Evolutionary conservation across 1,284 basidiomycete genomes (phyloP), one percentile per base, ranked within the genome.

Genomic region (Schizopora paradoxa): DNA sequence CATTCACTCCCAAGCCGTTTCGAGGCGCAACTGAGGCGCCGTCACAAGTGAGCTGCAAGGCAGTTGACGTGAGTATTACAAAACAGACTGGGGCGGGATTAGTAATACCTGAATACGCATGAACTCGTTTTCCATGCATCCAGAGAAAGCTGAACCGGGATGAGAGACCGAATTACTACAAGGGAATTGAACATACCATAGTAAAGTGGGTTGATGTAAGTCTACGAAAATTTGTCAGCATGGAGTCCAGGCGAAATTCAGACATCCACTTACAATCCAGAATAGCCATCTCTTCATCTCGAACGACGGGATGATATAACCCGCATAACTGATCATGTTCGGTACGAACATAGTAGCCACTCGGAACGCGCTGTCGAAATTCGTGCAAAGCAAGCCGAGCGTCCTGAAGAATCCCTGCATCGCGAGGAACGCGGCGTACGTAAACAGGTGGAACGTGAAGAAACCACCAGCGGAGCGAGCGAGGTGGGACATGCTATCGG

Each of bases 241-340:
- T 21, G 34, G 23, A 5, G 27, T n/a, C 13, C 16, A n/a, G 37
- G 26, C 6, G 23, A 16, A 8, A 16, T 26, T 14, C 21, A 33
- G 11, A 26, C 40, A 4, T 18, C 6, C 3, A 70, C 74, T 58
- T 55, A 81, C 80, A 35, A 91, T 79, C 89, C 90, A 92, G 69
- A 87, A 90, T 13, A 93, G 62, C 90, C 90, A 94, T 42, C 86
- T 69, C 61, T 90, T 86, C 89, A 94, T 91, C 48, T 76, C 69
- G 52, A 75, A 73, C 6, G 82, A 73, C 1, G 84, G 84, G 51
- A 88, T 77, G 48, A 84, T 79, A 60, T 88, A 90, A 2, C 86
- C 86, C 11, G 71, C 70, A 54, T 83, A 86, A 62, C 72, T 70
- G 51, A 74, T 66, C 72, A 78, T 82, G 62, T 74, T 84, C 35